phyloP scores from a whole-genome alignment of 2,329 filamentous ascomycete species.

The Endoconidiophora polonica region DNA sequence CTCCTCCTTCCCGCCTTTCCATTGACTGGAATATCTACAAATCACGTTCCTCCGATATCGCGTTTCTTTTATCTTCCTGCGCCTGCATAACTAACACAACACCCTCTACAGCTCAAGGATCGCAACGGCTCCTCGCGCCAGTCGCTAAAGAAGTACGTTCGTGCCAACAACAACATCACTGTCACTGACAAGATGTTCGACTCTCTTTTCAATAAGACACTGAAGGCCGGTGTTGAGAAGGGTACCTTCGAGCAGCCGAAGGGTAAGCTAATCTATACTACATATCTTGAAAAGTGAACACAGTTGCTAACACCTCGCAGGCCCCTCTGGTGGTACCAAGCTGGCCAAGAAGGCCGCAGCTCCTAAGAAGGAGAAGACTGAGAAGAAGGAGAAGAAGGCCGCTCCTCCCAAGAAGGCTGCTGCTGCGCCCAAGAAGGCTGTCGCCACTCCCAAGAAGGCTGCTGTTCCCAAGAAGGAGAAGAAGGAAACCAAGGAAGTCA shows the following conservation, averaged over 20 bases:
- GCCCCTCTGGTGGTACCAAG: slow-evolving; percentile 80
- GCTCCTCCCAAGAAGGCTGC: slow-evolving; percentile 7
- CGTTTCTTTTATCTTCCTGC: too few relatives aligned
- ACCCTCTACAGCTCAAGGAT: slow-evolving; percentile 37
- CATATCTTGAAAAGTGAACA: slow-evolving; percentile 14
- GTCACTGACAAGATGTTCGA: slow-evolving; percentile 41
- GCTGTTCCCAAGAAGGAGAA: slow-evolving; percentile 19
- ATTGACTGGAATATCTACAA: slow-evolving; percentile 22
- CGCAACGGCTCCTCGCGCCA: slow-evolving; percentile 46
- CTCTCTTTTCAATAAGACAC: slow-evolving; percentile 70
- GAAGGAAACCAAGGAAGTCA: slow-evolving; percentile 39
- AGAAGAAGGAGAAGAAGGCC: slow-evolving; percentile 18
- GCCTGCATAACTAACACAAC: too few relatives aligned
- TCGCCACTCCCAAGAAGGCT: slow-evolving; percentile 26
- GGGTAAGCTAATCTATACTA: slow-evolving; percentile 38
- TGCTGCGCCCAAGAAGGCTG: slow-evolving; percentile 15
- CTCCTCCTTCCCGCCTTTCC: slow-evolving; percentile 10
- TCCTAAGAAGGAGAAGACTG: slow-evolving; percentile 18
- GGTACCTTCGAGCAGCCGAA: slow-evolving; percentile 80
- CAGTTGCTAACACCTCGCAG: slow-evolving; percentile 23
- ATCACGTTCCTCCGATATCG: slow-evolving; percentile 14
- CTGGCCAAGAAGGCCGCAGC: slow-evolving; percentile 56
- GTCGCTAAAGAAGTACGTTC: slow-evolving; percentile 44
- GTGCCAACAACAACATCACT: slow-evolving; percentile 35
- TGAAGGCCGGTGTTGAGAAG: slow-evolving; percentile 69